A percentile compares a stretch with the other conserved stretches of the same genome.
Conservation (phyloP, 2,329 filamentous ascomycete species). For the Hymenoscyphus linearis region DNA sequence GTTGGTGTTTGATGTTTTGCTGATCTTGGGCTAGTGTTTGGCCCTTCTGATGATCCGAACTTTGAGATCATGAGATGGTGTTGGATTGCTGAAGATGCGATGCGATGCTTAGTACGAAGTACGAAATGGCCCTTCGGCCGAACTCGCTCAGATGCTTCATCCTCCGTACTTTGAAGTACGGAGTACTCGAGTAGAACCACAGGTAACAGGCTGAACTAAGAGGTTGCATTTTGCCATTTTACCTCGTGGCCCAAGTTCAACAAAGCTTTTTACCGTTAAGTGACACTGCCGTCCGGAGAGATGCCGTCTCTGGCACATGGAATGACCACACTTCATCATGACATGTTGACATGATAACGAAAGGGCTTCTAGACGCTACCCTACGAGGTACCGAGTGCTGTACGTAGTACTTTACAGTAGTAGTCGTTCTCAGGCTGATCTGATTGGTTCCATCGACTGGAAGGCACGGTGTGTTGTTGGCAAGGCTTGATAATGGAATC, state of each 20-base stretch:
- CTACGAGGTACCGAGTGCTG: no score
- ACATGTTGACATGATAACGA: background rate
- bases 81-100: background rate
- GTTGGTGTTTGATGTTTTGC: slow-evolving; percentile 1
- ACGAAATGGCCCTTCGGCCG: background rate
- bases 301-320: background rate
- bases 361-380: no score
- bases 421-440: no score
- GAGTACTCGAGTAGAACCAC: no score
- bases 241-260: slow-evolving; percentile 5
- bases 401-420: no score
- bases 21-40: slow-evolving; percentile 7
- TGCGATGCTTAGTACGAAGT: background rate
- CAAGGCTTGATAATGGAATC: background rate
- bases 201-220: no score
- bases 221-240: slow-evolving; percentile 2
- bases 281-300: slow-evolving; percentile 3
- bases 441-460: background rate
- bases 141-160: background rate
- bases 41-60: background rate
- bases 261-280: slow-evolving; percentile 7
- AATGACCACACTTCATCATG: background rate
- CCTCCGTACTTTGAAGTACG: no score
- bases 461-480: slow-evolving; percentile 1
- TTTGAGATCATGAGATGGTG: background rate